Evolutionary conservation across 306 rosid species (phyloP), one percentile per base, ranked within the genome.

Genomic region (Benincasa hispida): DNA sequence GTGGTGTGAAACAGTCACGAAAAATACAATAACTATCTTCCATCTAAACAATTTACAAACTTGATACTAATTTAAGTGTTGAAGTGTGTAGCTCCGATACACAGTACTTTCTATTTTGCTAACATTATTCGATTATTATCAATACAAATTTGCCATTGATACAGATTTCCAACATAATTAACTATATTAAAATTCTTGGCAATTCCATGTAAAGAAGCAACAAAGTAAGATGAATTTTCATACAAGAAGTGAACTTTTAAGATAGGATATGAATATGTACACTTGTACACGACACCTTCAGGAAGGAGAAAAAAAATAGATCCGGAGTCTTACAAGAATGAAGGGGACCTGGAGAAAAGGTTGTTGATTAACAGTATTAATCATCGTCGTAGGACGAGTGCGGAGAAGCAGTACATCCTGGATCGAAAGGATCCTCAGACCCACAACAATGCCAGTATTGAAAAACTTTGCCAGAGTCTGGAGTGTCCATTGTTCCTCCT

Each of bases 401-500:
- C 13, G 93, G 92, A 48, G 94, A 74, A 66, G 94, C 91, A 0
- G 93, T 88, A 81, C 97, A 93, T 72, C 98, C 98, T 6, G 86
- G 94, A 79, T 90, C 85, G 32, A 88, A 91, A 32, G 96, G 92
- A 82, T 93, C 96, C 82, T 91, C 98, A 65, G 96, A 89, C 5
- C 94, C 98, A 82, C 98, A 93, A 74, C 98, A 91, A 83, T 91
- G 98, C 98, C 98, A 93, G 67, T 93, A 93, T 68, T 93, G 98
- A 58, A 91, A 77, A 66, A 93, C 97, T 80, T 85, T 79, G 76
- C 98, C 98, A 10, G 97, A 85, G 78, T 85, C 89, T 1, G 96
- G 97, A 80, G 96, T 85, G 78, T 77, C 81, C 97, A 91, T 85
- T 51, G 97, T 91, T 41, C 98, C 98, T 72, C 97, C 98, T 30